phyloP scores from a whole-genome alignment of 1,139 yeast genomes.

The Lodderomyces pseudojiufengensis region DNA sequence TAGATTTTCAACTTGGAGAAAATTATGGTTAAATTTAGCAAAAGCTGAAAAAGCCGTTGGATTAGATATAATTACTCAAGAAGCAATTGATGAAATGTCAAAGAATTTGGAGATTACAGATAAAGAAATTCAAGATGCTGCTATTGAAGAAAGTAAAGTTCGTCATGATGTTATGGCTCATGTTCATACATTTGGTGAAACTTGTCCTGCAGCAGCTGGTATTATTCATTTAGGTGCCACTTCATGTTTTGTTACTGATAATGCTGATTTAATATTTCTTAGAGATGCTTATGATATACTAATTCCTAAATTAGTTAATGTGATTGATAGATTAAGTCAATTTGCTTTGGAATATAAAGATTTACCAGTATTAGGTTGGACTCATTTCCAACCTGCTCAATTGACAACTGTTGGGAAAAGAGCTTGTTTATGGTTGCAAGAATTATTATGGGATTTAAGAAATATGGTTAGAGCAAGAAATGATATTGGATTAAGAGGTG shows the following conservation, averaged over 20 bases:
- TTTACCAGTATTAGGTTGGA: slow-evolving; percentile 97
- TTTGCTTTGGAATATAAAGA: slow-evolving; percentile 93
- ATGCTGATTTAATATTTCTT: slow-evolving; percentile 93
- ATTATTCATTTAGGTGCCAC: slow-evolving; percentile 98
- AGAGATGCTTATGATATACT: slow-evolving; percentile 93
- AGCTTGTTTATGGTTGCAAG: slow-evolving; percentile 97
- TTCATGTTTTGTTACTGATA: slow-evolving; percentile 95
- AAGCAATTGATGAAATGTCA: slow-evolving; percentile 85
- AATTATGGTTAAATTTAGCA: slow-evolving; percentile 93
- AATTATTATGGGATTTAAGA: slow-evolving; percentile 94
- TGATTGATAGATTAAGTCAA: slow-evolving; percentile 81
- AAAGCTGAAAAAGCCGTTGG: slow-evolving; percentile 94
- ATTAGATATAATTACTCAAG: slow-evolving; percentile 75
- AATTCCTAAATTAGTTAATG: slow-evolving; percentile 93
- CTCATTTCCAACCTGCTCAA: slow-evolving; percentile 99
- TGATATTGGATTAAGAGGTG: slow-evolving; percentile 96
- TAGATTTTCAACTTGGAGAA: slow-evolving; percentile 98
- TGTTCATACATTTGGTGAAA: slow-evolving; percentile 89
- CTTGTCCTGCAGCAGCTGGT: slow-evolving; percentile 96
- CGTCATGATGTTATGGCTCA: slow-evolving; percentile 99
- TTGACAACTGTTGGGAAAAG: slow-evolving; percentile 98
- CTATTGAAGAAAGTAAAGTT: slow-evolving; percentile 93
- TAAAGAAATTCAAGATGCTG: slow-evolving; percentile 84
- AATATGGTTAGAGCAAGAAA: slow-evolving; percentile 94
- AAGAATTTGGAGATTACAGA: slow-evolving; percentile 79